Evolutionary conservation across 1,284 basidiomycete genomes (phyloP).

Genomic region (Stygiomarasmius scandens): DNA sequence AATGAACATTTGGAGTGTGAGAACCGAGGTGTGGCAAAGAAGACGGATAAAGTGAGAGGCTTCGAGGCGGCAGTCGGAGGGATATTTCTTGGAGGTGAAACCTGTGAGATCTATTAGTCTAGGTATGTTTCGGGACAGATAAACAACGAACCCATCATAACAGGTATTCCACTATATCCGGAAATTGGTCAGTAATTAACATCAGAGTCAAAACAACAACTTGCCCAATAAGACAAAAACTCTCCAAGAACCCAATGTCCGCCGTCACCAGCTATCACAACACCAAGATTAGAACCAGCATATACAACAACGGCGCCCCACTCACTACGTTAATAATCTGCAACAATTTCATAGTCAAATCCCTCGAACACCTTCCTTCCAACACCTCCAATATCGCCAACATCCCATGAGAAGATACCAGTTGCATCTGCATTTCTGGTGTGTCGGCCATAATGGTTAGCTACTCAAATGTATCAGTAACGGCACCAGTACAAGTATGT

Average conservation of each 20-base stretch:
- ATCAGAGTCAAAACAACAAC: slow-evolving; percentile 25
- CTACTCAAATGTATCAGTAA: slow-evolving; percentile 46
- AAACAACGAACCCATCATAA: slow-evolving; percentile 78
- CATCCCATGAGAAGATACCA: slow-evolving; percentile 93
- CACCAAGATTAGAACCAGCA: neutral
- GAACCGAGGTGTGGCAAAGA: slow-evolving; percentile 88
- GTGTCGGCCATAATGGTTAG: slow-evolving; percentile 78
- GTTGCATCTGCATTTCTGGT: slow-evolving; percentile 88
- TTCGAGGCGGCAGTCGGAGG: slow-evolving; percentile 91
- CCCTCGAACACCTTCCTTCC: slow-evolving; percentile 76
- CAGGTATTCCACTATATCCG: slow-evolving; percentile 79
- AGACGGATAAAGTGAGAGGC: slow-evolving; percentile 94
- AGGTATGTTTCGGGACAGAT: slow-evolving; percentile 12
- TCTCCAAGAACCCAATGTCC: slow-evolving; percentile 88
- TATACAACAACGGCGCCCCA: slow-evolving; percentile 2
- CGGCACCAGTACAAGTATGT: no score
- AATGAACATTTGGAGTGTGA: slow-evolving; percentile 98
- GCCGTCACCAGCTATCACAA: slow-evolving; percentile 75
- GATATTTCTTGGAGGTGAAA: slow-evolving; percentile 94
- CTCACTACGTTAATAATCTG: slow-evolving; percentile 88
- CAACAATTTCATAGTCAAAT: slow-evolving; percentile 82
- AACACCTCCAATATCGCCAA: slow-evolving; percentile 91
- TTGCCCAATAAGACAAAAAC: slow-evolving; percentile 91
- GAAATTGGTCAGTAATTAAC: slow-evolving; percentile 12
- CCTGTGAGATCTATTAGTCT: slow-evolving; percentile 39